Percentiles rank a stretch among this genome's conserved stretches.
These are phyloP conservation scores for Pulicaria dysenterica DNA, from an alignment of 129 eudicot genomes.

Conservation along the genomic window DNA sequence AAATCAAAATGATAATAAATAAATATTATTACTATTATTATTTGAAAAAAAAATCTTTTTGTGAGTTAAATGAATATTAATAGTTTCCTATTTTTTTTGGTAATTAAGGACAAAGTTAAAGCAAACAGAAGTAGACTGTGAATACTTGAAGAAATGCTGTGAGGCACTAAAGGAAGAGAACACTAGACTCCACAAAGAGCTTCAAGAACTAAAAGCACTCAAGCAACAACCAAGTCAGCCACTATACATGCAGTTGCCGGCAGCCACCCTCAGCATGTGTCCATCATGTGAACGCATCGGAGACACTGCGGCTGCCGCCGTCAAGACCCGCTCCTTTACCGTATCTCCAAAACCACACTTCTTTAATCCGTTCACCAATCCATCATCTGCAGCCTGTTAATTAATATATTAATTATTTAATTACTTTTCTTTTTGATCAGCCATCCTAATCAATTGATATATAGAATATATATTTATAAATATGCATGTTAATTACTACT, in stretches of 20 bases:
- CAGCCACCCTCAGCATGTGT: constrained; percentile 94
- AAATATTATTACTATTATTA: neutral
- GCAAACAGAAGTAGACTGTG: constrained; percentile 97
- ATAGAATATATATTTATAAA: neutral
- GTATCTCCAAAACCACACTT: constrained; percentile 52
- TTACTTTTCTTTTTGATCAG: constrained; percentile 18
- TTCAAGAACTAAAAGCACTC: constrained; percentile 73
- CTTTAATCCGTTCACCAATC: constrained; percentile 62
- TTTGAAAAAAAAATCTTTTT: neutral
- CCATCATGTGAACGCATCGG: constrained; percentile 80
- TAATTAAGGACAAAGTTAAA: constrained; percentile 76
- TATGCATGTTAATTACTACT: constrained; percentile 7
- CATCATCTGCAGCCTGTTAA: constrained; percentile 78
- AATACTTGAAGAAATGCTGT: constrained; percentile 82
- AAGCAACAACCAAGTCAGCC: constrained; percentile 47
- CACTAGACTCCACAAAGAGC: constrained; percentile 79
- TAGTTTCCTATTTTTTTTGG: neutral
- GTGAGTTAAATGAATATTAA: neutral
- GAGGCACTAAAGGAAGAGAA: constrained; percentile 86
- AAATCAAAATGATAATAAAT: neutral
- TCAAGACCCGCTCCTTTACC: constrained; percentile 38
- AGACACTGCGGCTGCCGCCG: constrained; percentile 29
- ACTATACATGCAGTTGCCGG: constrained; percentile 87
- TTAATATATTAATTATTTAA: neutral
- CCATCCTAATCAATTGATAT: neutral